Percentiles rank a stretch among this genome's conserved stretches.
Conservation (phyloP, 2,329 filamentous ascomycete genomes). For the Epicoccum sorghinum region DNA sequence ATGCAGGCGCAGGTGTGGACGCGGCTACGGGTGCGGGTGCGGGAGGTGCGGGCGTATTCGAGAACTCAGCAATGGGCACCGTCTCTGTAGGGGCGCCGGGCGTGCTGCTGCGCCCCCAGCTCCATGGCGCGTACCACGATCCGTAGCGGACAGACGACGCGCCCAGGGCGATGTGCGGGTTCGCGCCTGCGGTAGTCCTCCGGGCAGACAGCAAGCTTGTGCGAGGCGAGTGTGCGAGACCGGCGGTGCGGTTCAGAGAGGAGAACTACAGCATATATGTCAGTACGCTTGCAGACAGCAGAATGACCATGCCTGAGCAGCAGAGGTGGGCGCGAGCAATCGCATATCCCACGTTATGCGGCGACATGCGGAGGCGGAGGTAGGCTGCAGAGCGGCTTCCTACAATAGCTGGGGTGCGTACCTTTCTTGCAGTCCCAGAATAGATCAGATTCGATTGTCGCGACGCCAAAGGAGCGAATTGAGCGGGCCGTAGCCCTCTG, state of each 20-base stretch:
- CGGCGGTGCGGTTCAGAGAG: conserved; percentile 32
- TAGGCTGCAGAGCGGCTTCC: neutral
- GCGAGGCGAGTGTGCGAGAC: conserved; percentile 27
- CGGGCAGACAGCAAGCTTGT: conserved; percentile 34
- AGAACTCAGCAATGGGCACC: conserved; percentile 30
- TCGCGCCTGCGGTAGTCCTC: conserved; percentile 30
- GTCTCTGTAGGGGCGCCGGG: conserved; percentile 27
- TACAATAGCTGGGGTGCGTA: conserved; percentile 25
- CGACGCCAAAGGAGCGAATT: conserved; percentile 29
- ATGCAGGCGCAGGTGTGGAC: conserved; percentile 1
- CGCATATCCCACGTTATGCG: conserved; percentile 1
- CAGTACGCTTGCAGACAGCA: neutral
- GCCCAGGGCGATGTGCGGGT: conserved; percentile 26
- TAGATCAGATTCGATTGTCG: conserved; percentile 29
- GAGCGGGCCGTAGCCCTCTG: conserved; percentile 52
- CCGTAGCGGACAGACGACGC: conserved; percentile 36
- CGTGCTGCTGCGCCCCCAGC: conserved; percentile 39
- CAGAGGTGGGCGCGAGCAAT: conserved; percentile 2
- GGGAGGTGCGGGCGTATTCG: conserved; percentile 17
- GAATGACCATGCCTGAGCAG: conserved; percentile 3
- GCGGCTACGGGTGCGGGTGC: conserved; percentile 12
- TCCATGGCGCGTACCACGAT: conserved; percentile 47
- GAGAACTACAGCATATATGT: conserved; percentile 36
- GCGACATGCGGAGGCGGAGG: conserved; percentile 14
- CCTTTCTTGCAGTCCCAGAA: conserved; percentile 41